Evolutionary conservation across 2,329 filamentous ascomycete genomes (phyloP).

Genomic region (Beauveria sp.): DNA sequence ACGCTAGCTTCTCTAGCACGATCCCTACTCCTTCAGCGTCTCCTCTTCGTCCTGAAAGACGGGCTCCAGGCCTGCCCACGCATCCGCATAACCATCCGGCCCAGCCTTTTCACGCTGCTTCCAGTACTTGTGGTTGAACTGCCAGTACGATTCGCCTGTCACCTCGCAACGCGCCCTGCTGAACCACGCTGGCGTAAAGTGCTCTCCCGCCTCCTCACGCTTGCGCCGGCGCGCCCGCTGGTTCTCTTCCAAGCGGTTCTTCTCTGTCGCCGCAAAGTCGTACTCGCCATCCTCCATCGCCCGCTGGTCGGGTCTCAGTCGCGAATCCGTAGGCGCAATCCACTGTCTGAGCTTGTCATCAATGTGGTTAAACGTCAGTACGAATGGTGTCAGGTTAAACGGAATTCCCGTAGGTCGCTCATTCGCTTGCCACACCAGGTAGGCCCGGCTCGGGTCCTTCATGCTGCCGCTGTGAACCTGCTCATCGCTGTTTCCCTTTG

Average conservation of each 20-base stretch:
- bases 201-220: conserved; percentile 70
- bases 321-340: conserved; percentile 86
- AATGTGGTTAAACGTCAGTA: conserved; percentile 86
- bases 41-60: conserved; percentile 47
- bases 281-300: conserved; percentile 99
- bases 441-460: conserved; percentile 64
- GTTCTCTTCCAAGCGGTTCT: conserved; percentile 87
- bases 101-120: conserved; percentile 59
- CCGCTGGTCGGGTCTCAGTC: conserved; percentile 86
- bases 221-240: conserved; percentile 69
- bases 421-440: conserved; percentile 90
- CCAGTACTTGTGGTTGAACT: conserved; percentile 88
- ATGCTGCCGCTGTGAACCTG: conserved; percentile 41
- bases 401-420: conserved; percentile 74
- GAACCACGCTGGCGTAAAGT: conserved; percentile 85
- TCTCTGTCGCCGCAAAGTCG: conserved; percentile 85
- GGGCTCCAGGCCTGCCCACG: conserved; percentile 68
- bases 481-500: conserved; percentile 30
- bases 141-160: conserved; percentile 87
- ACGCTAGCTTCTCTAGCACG: not conserved
- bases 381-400: conserved; percentile 96
- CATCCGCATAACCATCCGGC: conserved; percentile 43
- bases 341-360: conserved; percentile 71
- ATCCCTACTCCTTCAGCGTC: not conserved
- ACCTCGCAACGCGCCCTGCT: conserved; percentile 60